Conservation (phyloP, 768 basidiomycete genomes). For the Gloeostereum incarnatum region DNA sequence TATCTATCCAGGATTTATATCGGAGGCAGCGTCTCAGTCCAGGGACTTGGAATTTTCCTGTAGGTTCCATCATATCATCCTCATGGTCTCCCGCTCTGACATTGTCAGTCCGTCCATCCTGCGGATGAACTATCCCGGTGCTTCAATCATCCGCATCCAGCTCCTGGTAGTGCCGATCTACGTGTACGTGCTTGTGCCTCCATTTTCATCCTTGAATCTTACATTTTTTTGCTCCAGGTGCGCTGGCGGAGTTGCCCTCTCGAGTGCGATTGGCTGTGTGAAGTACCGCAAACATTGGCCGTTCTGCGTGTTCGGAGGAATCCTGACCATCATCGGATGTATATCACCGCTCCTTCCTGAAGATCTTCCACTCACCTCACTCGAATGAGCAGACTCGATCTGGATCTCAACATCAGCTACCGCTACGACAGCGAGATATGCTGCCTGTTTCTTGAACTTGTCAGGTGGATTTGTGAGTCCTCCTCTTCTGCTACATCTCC, state of each 20-base stretch:
- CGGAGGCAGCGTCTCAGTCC: no score
- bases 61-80: not conserved
- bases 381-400: not conserved
- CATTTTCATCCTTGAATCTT: not conserved
- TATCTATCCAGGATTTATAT: no score
- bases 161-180: slow-evolving; percentile 2
- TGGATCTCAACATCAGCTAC: slow-evolving; percentile 4
- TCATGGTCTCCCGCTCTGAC: slow-evolving; percentile 4
- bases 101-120: slow-evolving; percentile 7
- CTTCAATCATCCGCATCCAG: slow-evolving; percentile 4
- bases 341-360: not conserved
- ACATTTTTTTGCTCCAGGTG: not conserved
- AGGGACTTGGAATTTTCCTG: slow-evolving; percentile 6
- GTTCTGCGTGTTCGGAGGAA: slow-evolving; percentile 2
- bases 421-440: slow-evolving; percentile 1
- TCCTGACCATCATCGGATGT: slow-evolving; percentile 4
- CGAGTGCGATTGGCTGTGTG: slow-evolving; percentile 1
- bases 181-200: not conserved
- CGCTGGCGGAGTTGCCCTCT: slow-evolving; percentile 2
- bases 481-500: not conserved
- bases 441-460: slow-evolving; percentile 6
- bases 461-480: slow-evolving; percentile 2
- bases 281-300: slow-evolving; percentile 3
- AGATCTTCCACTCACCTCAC: not conserved
- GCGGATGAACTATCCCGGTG: slow-evolving; percentile 4